Conservation (phyloP, 768 basidiomycete species). For the Roridomyces roridus region DNA sequence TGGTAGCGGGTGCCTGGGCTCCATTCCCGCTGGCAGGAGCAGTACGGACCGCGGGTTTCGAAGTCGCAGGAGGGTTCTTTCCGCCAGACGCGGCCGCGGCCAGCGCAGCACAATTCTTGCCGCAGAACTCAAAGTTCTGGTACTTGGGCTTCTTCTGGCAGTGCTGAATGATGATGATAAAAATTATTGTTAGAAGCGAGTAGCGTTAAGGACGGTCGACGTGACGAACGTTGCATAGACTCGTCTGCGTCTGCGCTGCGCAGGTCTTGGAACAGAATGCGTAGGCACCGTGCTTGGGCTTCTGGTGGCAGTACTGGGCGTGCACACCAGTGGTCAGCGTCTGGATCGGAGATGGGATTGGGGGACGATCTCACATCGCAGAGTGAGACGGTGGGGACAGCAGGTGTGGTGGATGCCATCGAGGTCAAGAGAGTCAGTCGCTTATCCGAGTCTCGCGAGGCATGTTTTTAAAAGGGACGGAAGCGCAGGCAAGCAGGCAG, state of each 20-base stretch:
- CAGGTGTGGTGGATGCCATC: constrained; percentile 36
- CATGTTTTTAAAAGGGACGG: constrained; percentile 27
- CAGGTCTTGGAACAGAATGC: constrained; percentile 63
- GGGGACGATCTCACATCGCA: constrained; percentile 46
- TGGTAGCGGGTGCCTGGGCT: constrained; percentile 21
- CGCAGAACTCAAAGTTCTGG: constrained; percentile 64
- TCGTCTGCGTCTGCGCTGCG: constrained; percentile 49
- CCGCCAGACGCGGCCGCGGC: constrained; percentile 39
- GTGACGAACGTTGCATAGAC: constrained; percentile 53
- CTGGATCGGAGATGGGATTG: too few species aligned
- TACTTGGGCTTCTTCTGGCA: constrained; percentile 69
- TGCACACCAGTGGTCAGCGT: constrained; percentile 14
- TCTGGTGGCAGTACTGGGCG: constrained; percentile 55
- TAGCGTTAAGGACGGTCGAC: not conserved
- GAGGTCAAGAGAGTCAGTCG: constrained; percentile 14
- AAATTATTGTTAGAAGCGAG: not conserved
- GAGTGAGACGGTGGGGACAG: constrained; percentile 31
- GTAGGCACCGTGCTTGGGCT: constrained; percentile 52
- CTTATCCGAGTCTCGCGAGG: constrained; percentile 3
- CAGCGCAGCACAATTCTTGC: constrained; percentile 64
- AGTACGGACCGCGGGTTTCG: constrained; percentile 6
- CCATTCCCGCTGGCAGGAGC: constrained; percentile 23
- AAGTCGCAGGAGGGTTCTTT: not conserved
- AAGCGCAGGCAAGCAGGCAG: not conserved
- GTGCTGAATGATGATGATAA: constrained; percentile 44